Evolutionary conservation across 495 filamentous ascomycete genomes (phyloP).

Genomic region (Xylaria acuta): DNA sequence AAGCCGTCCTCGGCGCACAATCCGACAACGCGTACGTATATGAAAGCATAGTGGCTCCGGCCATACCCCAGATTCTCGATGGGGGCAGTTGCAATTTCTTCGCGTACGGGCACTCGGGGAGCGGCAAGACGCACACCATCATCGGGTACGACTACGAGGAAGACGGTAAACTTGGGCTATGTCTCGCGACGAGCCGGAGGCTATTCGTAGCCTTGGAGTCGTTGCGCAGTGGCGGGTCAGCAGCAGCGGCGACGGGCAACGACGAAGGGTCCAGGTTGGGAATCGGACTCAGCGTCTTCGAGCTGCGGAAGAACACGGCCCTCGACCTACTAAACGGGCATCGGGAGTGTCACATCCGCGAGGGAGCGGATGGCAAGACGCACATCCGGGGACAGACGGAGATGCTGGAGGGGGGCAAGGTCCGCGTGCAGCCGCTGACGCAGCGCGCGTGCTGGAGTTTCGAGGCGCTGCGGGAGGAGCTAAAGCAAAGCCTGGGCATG

Average conservation of each 20-base stretch:
- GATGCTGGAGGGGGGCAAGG: background rate
- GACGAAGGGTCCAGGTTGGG: background rate
- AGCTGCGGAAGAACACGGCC: background rate
- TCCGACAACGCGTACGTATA: background rate
- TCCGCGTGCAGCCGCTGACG: background rate
- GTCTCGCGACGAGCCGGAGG: background rate
- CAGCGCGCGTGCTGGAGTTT: background rate
- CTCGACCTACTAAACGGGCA: background rate
- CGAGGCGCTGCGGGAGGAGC: background rate
- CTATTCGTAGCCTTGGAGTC: background rate
- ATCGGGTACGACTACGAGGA: background rate
- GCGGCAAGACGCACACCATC: background rate
- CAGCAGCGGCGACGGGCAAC: too few species aligned
- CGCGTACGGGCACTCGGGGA: background rate
- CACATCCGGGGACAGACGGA: background rate
- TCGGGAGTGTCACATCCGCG: background rate
- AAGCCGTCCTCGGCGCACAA: background rate
- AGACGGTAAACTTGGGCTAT: background rate
- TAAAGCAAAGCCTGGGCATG: background rate
- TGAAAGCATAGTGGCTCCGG: background rate
- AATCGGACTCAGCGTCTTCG: background rate
- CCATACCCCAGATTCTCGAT: background rate
- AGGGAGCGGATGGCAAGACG: background rate
- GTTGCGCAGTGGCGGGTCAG: background rate
- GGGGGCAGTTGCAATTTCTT: background rate